Percentiles rank a stretch among this genome's conserved stretches.
These are phyloP conservation scores for Diaporthe humulicola DNA, from an alignment of 2,329 filamentous ascomycete species.

Conservation along the genomic window DNA sequence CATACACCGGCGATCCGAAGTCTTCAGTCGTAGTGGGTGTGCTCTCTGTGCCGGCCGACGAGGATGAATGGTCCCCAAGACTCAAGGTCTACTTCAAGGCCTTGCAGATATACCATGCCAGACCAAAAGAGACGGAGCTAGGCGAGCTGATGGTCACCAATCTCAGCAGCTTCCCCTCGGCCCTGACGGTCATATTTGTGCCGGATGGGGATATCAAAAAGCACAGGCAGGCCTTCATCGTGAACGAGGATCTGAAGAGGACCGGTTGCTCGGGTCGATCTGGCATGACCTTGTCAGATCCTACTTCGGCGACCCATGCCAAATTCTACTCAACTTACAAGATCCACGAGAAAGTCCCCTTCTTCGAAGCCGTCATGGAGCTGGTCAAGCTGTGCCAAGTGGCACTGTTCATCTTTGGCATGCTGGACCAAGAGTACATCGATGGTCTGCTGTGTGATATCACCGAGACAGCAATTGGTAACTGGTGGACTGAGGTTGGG, in stretches of 20 bases:
- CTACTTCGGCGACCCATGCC: conserved; percentile 84
- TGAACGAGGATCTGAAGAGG: conserved; percentile 94
- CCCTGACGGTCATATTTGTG: conserved; percentile 90
- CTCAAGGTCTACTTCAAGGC: conserved; percentile 89
- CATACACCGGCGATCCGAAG: conserved; percentile 88
- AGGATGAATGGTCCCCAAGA: conserved; percentile 82
- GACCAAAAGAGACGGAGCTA: conserved; percentile 83
- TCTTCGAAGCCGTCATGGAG: conserved; percentile 85
- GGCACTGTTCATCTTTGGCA: conserved; percentile 88
- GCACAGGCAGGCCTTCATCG: conserved; percentile 86
- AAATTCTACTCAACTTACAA: conserved; percentile 95
- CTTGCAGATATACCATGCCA: conserved; percentile 86
- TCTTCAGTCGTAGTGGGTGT: conserved; percentile 86
- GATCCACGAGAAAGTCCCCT: conserved; percentile 84
- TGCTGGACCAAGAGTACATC: conserved; percentile 87
- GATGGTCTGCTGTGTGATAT: conserved; percentile 94
- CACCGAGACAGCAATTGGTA: conserved; percentile 88
- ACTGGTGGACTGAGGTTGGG: conserved; percentile 97
- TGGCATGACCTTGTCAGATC: conserved; percentile 83
- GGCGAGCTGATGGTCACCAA: conserved; percentile 96
- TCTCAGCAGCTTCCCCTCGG: conserved; percentile 90
- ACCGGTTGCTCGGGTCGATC: conserved; percentile 92
- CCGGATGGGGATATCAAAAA: conserved; percentile 87
- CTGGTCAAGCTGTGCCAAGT: conserved; percentile 93
- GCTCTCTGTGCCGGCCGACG: conserved; percentile 84